Evolutionary conservation across 2,329 filamentous ascomycete species (phyloP).

Genomic region (Emericellopsis atlantica): DNA sequence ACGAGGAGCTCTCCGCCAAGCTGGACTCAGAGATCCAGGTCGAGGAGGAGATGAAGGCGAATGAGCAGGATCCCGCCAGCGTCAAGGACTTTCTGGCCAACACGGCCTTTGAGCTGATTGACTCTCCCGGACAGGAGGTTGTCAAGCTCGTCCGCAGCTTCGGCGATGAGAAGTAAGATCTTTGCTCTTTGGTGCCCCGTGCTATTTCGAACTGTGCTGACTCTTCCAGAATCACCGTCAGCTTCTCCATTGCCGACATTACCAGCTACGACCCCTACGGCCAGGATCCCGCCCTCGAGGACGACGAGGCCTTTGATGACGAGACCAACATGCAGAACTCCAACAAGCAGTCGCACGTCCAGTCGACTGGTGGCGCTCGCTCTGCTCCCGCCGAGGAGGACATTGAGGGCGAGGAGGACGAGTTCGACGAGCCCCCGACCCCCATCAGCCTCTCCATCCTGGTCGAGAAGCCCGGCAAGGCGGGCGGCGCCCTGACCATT

Average conservation of each 20-base stretch:
- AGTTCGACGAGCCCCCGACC: constrained; percentile 44
- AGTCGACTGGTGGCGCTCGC: constrained; percentile 34
- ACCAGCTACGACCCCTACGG: constrained; percentile 24
- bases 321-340: constrained; percentile 31
- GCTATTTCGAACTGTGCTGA: too few species aligned
- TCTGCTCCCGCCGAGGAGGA: constrained; percentile 39
- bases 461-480: constrained; percentile 71
- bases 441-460: constrained; percentile 73
- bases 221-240: constrained; percentile 24
- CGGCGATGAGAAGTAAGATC: constrained; percentile 71
- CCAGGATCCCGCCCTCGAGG: constrained; percentile 24
- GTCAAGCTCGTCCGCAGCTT: constrained; percentile 73
- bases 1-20: constrained; percentile 76
- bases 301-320: constrained; percentile 21
- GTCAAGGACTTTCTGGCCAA: constrained; percentile 84
- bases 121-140: constrained; percentile 75
- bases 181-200: too few species aligned
- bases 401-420: constrained; percentile 40
- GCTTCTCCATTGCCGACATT: constrained; percentile 29
- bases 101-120: constrained; percentile 70
- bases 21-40: constrained; percentile 73
- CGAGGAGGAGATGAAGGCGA: constrained; percentile 68
- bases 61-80: constrained; percentile 59
- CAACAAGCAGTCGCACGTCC: constrained; percentile 41
- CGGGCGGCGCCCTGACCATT: constrained; percentile 64